Conservation (phyloP, 257 asterid species). For the Fraxinus anomala region DNA sequence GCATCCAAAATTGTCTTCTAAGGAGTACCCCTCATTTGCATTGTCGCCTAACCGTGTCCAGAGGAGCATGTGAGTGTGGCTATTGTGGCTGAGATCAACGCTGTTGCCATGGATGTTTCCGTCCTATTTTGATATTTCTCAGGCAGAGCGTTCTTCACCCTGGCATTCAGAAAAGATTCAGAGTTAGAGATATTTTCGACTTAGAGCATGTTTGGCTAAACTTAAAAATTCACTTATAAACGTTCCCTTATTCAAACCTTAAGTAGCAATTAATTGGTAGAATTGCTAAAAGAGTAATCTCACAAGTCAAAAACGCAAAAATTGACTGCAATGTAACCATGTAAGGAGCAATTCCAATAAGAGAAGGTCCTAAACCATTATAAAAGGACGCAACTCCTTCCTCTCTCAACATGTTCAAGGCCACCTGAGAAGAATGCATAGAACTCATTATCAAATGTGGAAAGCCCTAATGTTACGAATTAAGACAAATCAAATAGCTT, state of each 20-base stretch:
- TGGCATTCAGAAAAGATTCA: conserved; percentile 36
- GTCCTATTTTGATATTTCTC: conserved; percentile 83
- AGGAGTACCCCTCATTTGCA: conserved; percentile 97
- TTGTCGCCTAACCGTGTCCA: conserved; percentile 92
- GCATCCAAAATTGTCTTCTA: conserved; percentile 76
- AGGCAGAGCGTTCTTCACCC: conserved; percentile 92
- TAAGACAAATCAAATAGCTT: conserved; percentile 14
- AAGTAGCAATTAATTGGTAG: conserved; percentile 23
- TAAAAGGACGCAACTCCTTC: conserved; percentile 87
- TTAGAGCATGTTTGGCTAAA: background rate
- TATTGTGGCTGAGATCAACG: conserved; percentile 79
- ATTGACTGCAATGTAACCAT: conserved; percentile 74
- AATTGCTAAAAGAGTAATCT: conserved; percentile 50
- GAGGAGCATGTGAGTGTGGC: conserved; percentile 87
- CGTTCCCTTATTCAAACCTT: background rate
- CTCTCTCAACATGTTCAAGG: conserved; percentile 81
- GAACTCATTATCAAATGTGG: conserved; percentile 21
- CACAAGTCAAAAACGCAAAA: conserved; percentile 98
- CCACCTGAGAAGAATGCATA: conserved; percentile 61
- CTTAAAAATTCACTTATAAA: background rate
- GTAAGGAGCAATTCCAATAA: conserved; percentile 93
- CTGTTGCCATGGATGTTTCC: conserved; percentile 69
- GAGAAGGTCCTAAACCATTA: conserved; percentile 93
- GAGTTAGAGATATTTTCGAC: conserved; percentile 7
- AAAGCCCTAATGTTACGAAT: conserved; percentile 2